phyloP scores from a whole-genome alignment of 306 rosid species.

The Malus orientalis region DNA sequence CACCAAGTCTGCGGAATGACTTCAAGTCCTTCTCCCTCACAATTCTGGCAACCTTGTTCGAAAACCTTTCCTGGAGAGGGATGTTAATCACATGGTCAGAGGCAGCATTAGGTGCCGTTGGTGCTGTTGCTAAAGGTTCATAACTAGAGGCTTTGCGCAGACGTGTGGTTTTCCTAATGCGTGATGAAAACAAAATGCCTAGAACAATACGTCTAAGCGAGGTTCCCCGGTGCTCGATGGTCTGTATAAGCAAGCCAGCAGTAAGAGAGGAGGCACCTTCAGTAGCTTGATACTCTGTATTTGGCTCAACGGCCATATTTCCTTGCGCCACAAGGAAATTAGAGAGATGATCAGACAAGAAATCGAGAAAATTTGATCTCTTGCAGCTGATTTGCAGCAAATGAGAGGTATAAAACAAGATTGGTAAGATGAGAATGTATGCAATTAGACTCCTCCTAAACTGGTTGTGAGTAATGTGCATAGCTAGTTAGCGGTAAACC shows the following conservation, averaged over 20 bases:
- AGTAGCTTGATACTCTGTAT: neutral
- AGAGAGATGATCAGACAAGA: neutral
- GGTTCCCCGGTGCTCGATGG: neutral
- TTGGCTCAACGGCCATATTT: neutral
- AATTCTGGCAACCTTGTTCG: constrained; percentile 12
- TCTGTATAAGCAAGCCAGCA: neutral
- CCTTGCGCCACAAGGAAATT: neutral
- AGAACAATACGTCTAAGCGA: neutral
- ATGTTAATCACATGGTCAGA: constrained; percentile 20
- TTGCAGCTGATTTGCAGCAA: too few relatives aligned
- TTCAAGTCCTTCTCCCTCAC: constrained; percentile 28
- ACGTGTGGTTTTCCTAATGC: neutral
- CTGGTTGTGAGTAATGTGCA: too few relatives aligned
- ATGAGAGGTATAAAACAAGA: too few relatives aligned
- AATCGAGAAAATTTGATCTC: neutral
- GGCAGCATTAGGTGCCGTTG: neutral
- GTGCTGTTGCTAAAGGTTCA: neutral
- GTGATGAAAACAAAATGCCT: neutral
- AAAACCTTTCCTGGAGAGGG: neutral
- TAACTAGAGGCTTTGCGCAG: neutral
- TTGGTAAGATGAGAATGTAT: too few relatives aligned
- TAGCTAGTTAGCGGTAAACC: too few relatives aligned
- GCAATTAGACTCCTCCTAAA: too few relatives aligned
- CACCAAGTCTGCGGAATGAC: constrained; percentile 18
- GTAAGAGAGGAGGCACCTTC: neutral